Conservation (phyloP, 2,329 filamentous ascomycete genomes). For the Boeremia exigua region DNA sequence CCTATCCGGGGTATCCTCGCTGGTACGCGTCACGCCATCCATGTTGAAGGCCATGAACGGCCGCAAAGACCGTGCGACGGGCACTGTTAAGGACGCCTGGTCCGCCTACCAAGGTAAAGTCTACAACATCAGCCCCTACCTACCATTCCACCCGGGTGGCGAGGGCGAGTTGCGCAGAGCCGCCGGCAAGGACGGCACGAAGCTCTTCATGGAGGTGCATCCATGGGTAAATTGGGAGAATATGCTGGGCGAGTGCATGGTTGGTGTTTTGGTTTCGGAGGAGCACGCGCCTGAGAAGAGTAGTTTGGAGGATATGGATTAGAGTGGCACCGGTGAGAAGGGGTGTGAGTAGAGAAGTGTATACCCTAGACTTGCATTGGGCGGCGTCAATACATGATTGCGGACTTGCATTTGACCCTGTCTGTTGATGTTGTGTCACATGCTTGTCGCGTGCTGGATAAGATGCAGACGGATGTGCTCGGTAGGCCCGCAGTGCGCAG, state of each 20-base stretch:
- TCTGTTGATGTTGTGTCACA: no score
- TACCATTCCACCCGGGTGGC: conserved; percentile 89
- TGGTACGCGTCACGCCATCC: conserved; percentile 77
- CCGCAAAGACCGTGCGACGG: conserved; percentile 64
- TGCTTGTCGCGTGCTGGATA: no score
- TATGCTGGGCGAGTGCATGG: conserved; percentile 66
- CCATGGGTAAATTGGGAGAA: conserved; percentile 74
- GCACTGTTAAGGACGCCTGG: conserved; percentile 74
- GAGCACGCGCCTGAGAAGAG: conserved; percentile 46
- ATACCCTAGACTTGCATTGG: conserved; percentile 28
- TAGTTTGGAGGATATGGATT: conserved; percentile 67
- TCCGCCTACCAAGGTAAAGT: conserved; percentile 87
- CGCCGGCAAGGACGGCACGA: conserved; percentile 71
- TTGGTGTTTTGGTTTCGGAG: conserved; percentile 67
- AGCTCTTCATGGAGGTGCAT: conserved; percentile 68
- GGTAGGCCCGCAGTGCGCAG: no score
- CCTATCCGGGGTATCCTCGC: conserved; percentile 58
- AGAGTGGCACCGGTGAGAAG: conserved; percentile 24
- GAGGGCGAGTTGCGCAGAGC: conserved; percentile 81
- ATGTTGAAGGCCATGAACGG: conserved; percentile 81
- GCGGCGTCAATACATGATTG: not conserved
- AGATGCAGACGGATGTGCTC: no score
- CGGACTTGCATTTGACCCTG: not conserved
- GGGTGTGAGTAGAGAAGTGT: not conserved
- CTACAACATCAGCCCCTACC: conserved; percentile 91